Percentiles rank a stretch among this genome's conserved stretches.
phyloP scores from a whole-genome alignment of 1,284 basidiomycete species.

The Crepidotus sp. region DNA sequence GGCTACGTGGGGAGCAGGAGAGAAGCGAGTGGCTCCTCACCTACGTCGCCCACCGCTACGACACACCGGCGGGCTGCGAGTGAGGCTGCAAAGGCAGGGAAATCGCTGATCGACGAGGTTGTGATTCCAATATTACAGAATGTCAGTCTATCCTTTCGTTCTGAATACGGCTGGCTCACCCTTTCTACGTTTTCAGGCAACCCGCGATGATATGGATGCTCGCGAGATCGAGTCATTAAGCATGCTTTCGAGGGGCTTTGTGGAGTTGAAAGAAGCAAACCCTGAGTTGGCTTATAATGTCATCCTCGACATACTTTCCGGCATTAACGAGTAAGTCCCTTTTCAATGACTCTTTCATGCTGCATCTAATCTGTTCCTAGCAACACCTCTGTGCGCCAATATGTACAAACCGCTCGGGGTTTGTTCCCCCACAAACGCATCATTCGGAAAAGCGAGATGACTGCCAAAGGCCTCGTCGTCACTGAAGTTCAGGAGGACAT shows the following conservation, averaged over 20 bases:
- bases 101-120: constrained; percentile 70
- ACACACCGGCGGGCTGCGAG: constrained; percentile 38
- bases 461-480: constrained; percentile 66
- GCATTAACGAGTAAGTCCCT: constrained; percentile 74
- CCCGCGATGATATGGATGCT: constrained; percentile 78
- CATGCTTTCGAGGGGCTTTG: constrained; percentile 84
- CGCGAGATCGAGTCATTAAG: constrained; percentile 82
- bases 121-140: constrained; percentile 68
- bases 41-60: constrained; percentile 27
- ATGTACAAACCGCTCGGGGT: constrained; percentile 64
- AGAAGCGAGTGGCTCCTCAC: constrained; percentile 37
- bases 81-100: constrained; percentile 60
- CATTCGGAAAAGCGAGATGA: constrained; percentile 74
- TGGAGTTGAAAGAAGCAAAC: constrained; percentile 74
- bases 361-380: constrained; percentile 31
- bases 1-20: constrained; percentile 73
- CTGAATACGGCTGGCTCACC: constrained; percentile 9
- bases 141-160: constrained; percentile 33
- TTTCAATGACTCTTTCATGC: neutral
- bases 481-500: constrained; percentile 70
- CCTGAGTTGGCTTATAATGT: constrained; percentile 79
- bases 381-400: constrained; percentile 62
- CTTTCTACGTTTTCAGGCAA: constrained; percentile 43
- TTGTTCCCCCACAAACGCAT: constrained; percentile 75
- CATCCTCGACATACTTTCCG: constrained; percentile 82